Conservation (phyloP, 2,329 filamentous ascomycete species). For the Aspergillus cejpii region DNA sequence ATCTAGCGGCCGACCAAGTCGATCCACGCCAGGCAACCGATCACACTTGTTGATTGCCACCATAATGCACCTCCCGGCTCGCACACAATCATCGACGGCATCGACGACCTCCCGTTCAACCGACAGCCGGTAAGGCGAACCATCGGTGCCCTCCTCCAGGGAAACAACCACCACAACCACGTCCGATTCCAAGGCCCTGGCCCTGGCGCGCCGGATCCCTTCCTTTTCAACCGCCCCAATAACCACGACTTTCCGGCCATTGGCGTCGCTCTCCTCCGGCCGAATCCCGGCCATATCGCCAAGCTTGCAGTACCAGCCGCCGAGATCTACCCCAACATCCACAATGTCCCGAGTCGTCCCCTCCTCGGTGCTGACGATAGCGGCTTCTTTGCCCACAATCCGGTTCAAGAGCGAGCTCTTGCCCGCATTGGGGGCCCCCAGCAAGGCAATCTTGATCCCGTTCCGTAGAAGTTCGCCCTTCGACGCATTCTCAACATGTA, state of each 20-base stretch:
- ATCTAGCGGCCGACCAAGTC: slow-evolving; percentile 12
- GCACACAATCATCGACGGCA: slow-evolving; percentile 47
- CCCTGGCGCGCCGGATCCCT: slow-evolving; percentile 79
- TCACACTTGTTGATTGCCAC: slow-evolving; percentile 59
- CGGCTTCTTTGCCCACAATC: slow-evolving; percentile 84
- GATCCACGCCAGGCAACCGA: slow-evolving; percentile 29
- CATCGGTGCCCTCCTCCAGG: slow-evolving; percentile 49
- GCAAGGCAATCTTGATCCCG: slow-evolving; percentile 76
- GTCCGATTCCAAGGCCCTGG: slow-evolving; percentile 74
- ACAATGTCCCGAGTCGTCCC: slow-evolving; percentile 93
- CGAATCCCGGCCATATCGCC: slow-evolving; percentile 91
- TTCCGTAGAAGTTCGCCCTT: slow-evolving; percentile 75
- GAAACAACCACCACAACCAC: slow-evolving; percentile 75
- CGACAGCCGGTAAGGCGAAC: slow-evolving; percentile 24
- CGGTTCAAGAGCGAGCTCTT: slow-evolving; percentile 92
- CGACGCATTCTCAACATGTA: slow-evolving; percentile 70
- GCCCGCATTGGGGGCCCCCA: slow-evolving; percentile 88
- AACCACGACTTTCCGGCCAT: slow-evolving; percentile 14
- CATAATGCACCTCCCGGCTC: slow-evolving; percentile 49
- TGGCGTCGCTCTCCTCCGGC: slow-evolving; percentile 29
- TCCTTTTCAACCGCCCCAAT: slow-evolving; percentile 78
- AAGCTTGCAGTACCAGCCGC: slow-evolving; percentile 85
- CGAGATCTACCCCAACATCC: slow-evolving; percentile 81
- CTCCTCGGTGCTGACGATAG: slow-evolving; percentile 87
- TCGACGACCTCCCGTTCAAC: slow-evolving; percentile 53